Conservation (phyloP, 164 flowering plant genomes). For the Saururus chinensis region DNA sequence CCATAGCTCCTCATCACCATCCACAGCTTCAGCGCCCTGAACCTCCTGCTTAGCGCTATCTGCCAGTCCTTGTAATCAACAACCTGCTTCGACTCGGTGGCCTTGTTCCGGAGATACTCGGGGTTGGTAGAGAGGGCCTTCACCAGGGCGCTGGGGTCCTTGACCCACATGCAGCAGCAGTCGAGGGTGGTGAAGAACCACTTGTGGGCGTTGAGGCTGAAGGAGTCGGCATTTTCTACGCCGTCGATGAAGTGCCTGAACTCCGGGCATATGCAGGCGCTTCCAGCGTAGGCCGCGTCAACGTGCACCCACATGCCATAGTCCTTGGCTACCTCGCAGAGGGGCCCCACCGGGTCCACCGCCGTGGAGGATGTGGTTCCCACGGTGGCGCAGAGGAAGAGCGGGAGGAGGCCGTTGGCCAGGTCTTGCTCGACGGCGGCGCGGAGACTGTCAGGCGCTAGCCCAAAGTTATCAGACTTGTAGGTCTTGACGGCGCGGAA, state of each 20-base stretch:
- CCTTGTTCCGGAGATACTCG: conserved; percentile 49
- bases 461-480: conserved; percentile 10
- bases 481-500: conserved; percentile 30
- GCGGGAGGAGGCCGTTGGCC: conserved; percentile 22
- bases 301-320: conserved; percentile 37
- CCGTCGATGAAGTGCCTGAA: conserved; percentile 47
- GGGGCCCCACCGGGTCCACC: conserved; percentile 28
- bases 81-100: conserved; percentile 36
- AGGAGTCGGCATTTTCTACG: conserved; percentile 46
- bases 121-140: conserved; percentile 49
- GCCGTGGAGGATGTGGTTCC: conserved; percentile 46
- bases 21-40: conserved; percentile 61
- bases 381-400: conserved; percentile 36
- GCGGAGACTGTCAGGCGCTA: conserved; percentile 13
- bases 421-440: conserved; percentile 16
- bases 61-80: conserved; percentile 83
- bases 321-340: conserved; percentile 22
- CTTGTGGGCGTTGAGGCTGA: conserved; percentile 65
- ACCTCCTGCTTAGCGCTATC: conserved; percentile 44
- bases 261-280: conserved; percentile 66
- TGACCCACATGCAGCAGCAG: conserved; percentile 71
- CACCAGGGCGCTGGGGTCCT: conserved; percentile 30
- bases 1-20: conserved; percentile 57
- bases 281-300: conserved; percentile 66
- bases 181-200: conserved; percentile 59